phyloP scores from a whole-genome alignment of 192 early-diverging fungal genomes.

The Funneliformis geosporum region DNA sequence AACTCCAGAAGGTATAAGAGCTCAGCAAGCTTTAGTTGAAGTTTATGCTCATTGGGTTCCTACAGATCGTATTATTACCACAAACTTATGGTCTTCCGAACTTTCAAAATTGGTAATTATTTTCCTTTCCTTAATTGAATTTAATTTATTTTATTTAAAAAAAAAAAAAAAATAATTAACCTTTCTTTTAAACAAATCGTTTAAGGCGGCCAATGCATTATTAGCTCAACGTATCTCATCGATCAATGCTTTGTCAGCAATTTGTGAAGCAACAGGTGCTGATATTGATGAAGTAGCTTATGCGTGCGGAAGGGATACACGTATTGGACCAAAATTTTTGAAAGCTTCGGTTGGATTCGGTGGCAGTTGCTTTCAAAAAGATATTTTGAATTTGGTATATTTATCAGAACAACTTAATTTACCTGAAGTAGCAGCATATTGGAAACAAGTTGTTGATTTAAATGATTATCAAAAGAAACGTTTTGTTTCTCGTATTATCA shows the following conservation, averaged over 20 bases:
- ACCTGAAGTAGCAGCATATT: constrained; percentile 91
- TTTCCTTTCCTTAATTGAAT: background rate
- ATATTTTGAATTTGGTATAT: constrained; percentile 90
- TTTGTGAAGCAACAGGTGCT: constrained; percentile 92
- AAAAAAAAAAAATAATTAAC: background rate
- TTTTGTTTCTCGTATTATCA: constrained; percentile 74
- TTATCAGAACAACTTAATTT: constrained; percentile 79
- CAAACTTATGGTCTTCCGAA: constrained; percentile 93
- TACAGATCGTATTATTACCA: constrained; percentile 81
- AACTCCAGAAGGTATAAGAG: constrained; percentile 67
- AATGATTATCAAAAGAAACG: constrained; percentile 91
- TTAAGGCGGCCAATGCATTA: constrained; percentile 86
- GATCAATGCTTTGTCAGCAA: constrained; percentile 86
- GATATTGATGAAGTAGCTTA: constrained; percentile 89
- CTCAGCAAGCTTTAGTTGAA: constrained; percentile 72
- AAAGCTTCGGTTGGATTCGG: constrained; percentile 93
- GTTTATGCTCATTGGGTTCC: constrained; percentile 92
- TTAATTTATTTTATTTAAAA: background rate
- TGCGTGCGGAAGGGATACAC: constrained; percentile 82
- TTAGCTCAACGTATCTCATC: constrained; percentile 93
- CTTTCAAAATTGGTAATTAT: constrained; percentile 81
- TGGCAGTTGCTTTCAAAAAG: constrained; percentile 95
- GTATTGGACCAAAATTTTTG: constrained; percentile 89
- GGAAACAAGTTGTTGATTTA: constrained; percentile 86
- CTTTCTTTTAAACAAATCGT: background rate